Evolutionary conservation across 2,329 filamentous ascomycete genomes (phyloP), one percentile per base, ranked within the genome.

Genomic region (Cadophora sp.): DNA sequence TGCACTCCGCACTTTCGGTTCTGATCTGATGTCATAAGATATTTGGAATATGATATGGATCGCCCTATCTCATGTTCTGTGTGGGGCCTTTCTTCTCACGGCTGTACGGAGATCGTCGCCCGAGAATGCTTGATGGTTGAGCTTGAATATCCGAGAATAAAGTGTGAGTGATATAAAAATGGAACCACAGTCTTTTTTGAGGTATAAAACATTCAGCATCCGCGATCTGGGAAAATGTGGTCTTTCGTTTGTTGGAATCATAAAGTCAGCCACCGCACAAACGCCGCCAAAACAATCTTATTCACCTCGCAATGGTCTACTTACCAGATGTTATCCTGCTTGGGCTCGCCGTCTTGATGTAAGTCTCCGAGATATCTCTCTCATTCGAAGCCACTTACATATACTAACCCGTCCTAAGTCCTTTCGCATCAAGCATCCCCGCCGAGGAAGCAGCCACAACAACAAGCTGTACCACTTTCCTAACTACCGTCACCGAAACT

Each of bases 381-480:
- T 14, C 6, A 11, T 50, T 16, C 45, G 22, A 22, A n/a, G 43
- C 30, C 33, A 18, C 60, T 7, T n/a, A 30, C 27, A 30, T 30
- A 43, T 22, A 16, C 48, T n/a, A 13, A 53, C n/a, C 33, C 20
- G 33, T 36, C 18, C 20, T 33, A 43, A 39, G 36, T 9, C 36
- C 36, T 39, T 13, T 39, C 36, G 36, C 11, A 39, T 39, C 36
- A 13, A 39, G 36, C 36, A 39, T 39, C 16, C 36, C 39, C 36
- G 47, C 47, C 9, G 59, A 50, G 20, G 36, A 39, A 39, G 47
- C 47, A 24, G 22, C 22, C 33, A 36, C 61, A 22, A 63, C n/a
- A 56, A 63, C 61, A 24, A 47, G 45, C 36, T 63, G 61, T 22
- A 55, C 61, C 14, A 45, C 48, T 6, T 63, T 43, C 50, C 27